These are phyloP conservation scores for Marchantia polymorpha DNA, from an alignment of 225 moss, liverwort and hornwort genomes.

Conservation along the genomic window DNA sequence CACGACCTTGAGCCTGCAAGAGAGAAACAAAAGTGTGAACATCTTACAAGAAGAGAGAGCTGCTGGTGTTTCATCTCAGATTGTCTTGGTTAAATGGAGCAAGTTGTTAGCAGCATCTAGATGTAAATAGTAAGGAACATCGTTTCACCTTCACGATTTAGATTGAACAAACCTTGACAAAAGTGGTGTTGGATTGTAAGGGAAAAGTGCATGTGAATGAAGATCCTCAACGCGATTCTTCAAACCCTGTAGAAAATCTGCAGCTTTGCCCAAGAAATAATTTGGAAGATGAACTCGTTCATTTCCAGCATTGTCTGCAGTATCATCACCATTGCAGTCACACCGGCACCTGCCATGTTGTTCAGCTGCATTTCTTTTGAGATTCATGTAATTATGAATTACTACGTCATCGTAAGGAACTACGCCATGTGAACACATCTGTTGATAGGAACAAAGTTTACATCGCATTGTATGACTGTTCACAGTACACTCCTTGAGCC, in stretches of 20 bases:
- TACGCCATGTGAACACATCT: neutral
- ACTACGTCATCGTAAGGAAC: neutral
- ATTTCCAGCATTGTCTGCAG: neutral
- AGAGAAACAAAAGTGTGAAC: neutral
- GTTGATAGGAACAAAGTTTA: neutral
- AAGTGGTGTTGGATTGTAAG: constrained; percentile 65
- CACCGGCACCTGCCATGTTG: neutral
- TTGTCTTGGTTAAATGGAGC: neutral
- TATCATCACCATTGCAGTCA: neutral
- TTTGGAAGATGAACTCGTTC: neutral
- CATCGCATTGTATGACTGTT: neutral
- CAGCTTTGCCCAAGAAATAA: constrained; percentile 23
- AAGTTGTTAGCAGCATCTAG: neutral
- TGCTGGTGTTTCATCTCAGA: neutral
- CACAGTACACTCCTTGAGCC: neutral
- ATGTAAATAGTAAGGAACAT: neutral
- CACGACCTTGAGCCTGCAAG: neutral
- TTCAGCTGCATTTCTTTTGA: neutral
- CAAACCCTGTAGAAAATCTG: constrained; percentile 54
- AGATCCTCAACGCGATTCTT: constrained; percentile 54
- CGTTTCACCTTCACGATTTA: neutral
- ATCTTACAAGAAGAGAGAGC: neutral
- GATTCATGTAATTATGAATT: neutral
- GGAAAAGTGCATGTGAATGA: constrained; percentile 55
- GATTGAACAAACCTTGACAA: constrained; percentile 42